Base-by-base conservation (phyloP, 305 asterid species). In the Ajuga reptans region DNA sequence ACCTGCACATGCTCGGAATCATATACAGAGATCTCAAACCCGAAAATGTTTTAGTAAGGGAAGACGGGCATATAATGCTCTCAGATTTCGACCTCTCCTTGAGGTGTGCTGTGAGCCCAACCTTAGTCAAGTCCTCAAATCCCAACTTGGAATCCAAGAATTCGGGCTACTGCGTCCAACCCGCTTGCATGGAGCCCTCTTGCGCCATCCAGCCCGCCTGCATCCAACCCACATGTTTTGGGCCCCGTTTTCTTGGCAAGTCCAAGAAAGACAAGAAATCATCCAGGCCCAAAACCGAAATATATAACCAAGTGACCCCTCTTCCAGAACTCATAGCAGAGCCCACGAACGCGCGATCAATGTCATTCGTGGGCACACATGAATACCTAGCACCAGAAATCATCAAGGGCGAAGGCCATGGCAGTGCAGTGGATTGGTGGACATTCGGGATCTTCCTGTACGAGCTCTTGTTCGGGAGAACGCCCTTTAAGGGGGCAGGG, bases 361-460 rank as follows among this genome's bases (percentile, higher is more conserved):
- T 86, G 92, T 88, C 95, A 0, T 88, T 88, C 1, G 95, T 88
- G 0, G 92, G 95, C 64, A 88, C 95, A 0, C 95, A 88, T 14
- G 92, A 88, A 15, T 88, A 88, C 15, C 71, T 88, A 34, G 95
- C 95, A 3, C 91, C 95, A 0, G 95, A 87, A 43, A 87, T 88
- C 50, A 84, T 88, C 54, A 88, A 88, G 15, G 92, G 92, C 0
- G 92, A 86, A 75, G 92, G 95, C 39, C 95, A 88, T 10, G 95
- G 95, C 34, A 86, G 92, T 9, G 92, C 95, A 0, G 95, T 88
- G 42, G 95, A 88, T 53, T 88, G 95, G 95, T 88, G 95, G 95
- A 86, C 92, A 0, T 78, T 88, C 5, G 92, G 95, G 58, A 79
- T 86, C 11, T 88, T 88, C 50, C 75, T 88, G 0, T 88, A 88